phyloP scores from a whole-genome alignment of 441 rosid genomes.

The California macrophylla region DNA sequence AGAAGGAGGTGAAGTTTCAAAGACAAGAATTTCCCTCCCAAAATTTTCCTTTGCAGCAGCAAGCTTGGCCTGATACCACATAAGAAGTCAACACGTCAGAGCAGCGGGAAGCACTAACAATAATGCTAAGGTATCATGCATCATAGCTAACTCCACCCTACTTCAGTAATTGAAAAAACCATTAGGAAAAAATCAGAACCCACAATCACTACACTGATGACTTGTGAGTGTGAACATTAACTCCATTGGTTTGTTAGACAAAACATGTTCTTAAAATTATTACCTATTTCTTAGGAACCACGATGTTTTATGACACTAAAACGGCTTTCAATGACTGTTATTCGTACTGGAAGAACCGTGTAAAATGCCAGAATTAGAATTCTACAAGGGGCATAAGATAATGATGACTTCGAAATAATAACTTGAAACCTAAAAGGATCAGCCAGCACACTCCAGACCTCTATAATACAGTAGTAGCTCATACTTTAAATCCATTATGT shows the following conservation, averaged over 20 bases:
- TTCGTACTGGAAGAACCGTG: not conserved
- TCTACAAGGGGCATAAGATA: not conserved
- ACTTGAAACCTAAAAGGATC: not conserved
- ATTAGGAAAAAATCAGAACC: not conserved
- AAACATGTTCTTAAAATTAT: not conserved
- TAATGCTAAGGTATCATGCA: not conserved
- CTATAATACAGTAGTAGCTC: not conserved
- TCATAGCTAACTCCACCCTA: not conserved
- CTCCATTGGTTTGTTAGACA: not conserved
- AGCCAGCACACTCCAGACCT: not conserved
- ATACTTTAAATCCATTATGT: not conserved
- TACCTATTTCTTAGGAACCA: not conserved
- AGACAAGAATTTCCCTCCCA: conserved; percentile 67
- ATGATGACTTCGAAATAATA: not conserved
- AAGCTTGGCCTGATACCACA: conserved; percentile 42
- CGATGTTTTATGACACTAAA: not conserved
- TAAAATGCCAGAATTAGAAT: not conserved
- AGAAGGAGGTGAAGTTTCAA: conserved; percentile 48
- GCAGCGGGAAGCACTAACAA: not conserved
- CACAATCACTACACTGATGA: not conserved
- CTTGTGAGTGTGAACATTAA: not conserved
- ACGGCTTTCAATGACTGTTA: not conserved
- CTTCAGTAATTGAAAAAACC: not conserved
- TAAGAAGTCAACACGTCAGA: conserved; percentile 2
- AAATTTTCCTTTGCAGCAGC: conserved; percentile 51